These are phyloP conservation scores for Pythium oligandrum DNA, from an alignment of 352 stramenopile species.

Conservation along the genomic window DNA sequence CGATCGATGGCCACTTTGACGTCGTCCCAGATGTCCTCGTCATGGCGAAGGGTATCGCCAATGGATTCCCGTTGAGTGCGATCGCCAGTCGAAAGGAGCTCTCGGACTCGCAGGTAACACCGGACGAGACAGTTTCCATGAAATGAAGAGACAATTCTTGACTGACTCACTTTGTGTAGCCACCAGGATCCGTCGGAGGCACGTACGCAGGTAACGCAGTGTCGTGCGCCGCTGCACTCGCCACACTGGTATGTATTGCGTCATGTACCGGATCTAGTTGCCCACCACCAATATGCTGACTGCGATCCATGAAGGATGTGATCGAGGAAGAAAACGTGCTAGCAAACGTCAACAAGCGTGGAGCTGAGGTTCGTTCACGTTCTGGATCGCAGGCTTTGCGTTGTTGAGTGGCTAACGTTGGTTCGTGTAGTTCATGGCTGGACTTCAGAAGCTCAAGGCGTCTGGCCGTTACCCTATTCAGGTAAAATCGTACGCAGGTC, in stretches of 20 bases:
- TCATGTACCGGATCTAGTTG: too few relatives aligned
- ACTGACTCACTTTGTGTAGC: too few relatives aligned
- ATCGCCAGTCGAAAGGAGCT: slow-evolving; percentile 88
- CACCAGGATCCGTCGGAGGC: slow-evolving; percentile 88
- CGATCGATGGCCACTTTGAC: slow-evolving; percentile 80
- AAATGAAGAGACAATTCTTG: too few relatives aligned
- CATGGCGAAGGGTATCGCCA: slow-evolving; percentile 93
- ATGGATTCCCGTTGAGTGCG: slow-evolving; percentile 88
- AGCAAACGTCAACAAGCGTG: slow-evolving; percentile 72
- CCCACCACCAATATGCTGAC: slow-evolving; percentile 3
- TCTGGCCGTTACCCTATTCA: slow-evolving; percentile 71
- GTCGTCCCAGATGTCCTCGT: slow-evolving; percentile 89
- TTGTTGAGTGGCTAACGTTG: too few relatives aligned
- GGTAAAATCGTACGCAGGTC: slow-evolving; percentile 9
- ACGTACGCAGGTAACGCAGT: slow-evolving; percentile 92
- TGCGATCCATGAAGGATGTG: slow-evolving; percentile 42
- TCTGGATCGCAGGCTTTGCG: too few relatives aligned
- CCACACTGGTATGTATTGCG: slow-evolving; percentile 29
- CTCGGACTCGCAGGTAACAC: slow-evolving; percentile 59
- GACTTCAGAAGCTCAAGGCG: slow-evolving; percentile 70
- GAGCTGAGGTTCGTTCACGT: slow-evolving; percentile 25
- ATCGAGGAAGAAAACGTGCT: slow-evolving; percentile 89
- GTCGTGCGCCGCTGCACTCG: slow-evolving; percentile 88
- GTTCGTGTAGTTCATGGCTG: slow-evolving; percentile 72
- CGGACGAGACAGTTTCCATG: too few relatives aligned